Percentiles rank a stretch among this genome's conserved stretches.
phyloP scores from a whole-genome alignment of 768 basidiomycete species.

The Suillus variegatus region DNA sequence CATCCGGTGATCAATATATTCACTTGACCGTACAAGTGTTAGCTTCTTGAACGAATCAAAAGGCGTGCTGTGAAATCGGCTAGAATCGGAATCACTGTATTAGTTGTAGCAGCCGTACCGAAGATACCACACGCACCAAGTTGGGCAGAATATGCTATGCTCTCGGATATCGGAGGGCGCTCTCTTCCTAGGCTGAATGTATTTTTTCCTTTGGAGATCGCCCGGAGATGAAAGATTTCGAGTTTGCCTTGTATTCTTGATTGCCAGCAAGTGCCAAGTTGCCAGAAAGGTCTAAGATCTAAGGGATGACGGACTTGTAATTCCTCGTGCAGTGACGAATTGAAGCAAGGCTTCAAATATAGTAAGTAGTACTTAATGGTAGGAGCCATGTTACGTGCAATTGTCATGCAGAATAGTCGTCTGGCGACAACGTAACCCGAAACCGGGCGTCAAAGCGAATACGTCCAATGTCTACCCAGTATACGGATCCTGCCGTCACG shows the following conservation, averaged over 20 bases:
- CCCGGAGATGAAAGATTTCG: slow-evolving; percentile 1
- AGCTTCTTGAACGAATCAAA: background rate
- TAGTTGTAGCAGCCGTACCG: background rate
- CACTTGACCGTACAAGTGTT: background rate
- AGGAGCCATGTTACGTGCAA: background rate
- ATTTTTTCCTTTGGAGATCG: background rate
- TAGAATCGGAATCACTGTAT: background rate
- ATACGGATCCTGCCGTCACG: background rate
- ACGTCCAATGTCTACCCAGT: background rate
- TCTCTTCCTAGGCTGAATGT: background rate
- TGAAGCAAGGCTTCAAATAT: background rate
- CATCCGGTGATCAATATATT: background rate
- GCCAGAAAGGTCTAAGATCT: background rate
- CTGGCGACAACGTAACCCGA: background rate
- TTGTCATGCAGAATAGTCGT: background rate
- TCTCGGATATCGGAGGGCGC: background rate
- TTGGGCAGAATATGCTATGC: background rate
- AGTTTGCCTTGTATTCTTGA: background rate
- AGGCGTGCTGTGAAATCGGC: background rate
- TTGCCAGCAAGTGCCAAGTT: slow-evolving; percentile 1
- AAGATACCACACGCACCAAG: background rate
- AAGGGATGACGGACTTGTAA: background rate
- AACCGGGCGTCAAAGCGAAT: background rate
- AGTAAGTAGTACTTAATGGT: background rate
- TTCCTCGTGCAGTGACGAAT: background rate